Percentiles rank a stretch among this genome's conserved stretches.
These are phyloP conservation scores for Acacia confusa DNA, from an alignment of 306 rosid species.

Conservation along the genomic window DNA sequence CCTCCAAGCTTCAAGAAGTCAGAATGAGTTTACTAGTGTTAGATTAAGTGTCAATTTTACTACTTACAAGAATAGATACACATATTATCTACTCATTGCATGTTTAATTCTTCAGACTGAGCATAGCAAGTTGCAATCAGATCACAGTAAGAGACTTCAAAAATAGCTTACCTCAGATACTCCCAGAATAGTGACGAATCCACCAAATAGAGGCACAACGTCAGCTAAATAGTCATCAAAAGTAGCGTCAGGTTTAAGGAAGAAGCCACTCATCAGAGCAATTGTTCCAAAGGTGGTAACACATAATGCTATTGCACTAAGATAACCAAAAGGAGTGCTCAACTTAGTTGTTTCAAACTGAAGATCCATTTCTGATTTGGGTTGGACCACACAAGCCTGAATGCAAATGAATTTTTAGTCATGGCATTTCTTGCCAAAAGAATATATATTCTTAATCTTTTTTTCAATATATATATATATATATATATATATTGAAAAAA, in stretches of 20 bases:
- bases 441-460: no score
- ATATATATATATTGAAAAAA: no score
- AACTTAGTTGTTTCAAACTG: conserved; percentile 79
- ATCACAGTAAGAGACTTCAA: not conserved
- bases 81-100: not conserved
- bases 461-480: no score
- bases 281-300: conserved; percentile 89
- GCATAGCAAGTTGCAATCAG: conserved; percentile 3
- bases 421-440: not conserved
- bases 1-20: not conserved
- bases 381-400: conserved; percentile 93
- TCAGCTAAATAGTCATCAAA: conserved; percentile 75
- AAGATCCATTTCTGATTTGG: conserved; percentile 92
- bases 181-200: conserved; percentile 75
- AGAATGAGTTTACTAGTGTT: not conserved
- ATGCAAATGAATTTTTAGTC: conserved; percentile 6
- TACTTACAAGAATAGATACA: not conserved
- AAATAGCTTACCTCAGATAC: conserved; percentile 80
- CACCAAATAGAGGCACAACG: conserved; percentile 86
- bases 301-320: conserved; percentile 64
- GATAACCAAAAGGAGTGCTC: conserved; percentile 78
- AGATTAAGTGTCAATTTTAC: not conserved
- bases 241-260: conserved; percentile 88
- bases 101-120: not conserved
- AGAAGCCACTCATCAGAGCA: conserved; percentile 89